Evolutionary conservation across 495 filamentous ascomycete species (phyloP).

Genomic region (Geopyxis carbonaria): DNA sequence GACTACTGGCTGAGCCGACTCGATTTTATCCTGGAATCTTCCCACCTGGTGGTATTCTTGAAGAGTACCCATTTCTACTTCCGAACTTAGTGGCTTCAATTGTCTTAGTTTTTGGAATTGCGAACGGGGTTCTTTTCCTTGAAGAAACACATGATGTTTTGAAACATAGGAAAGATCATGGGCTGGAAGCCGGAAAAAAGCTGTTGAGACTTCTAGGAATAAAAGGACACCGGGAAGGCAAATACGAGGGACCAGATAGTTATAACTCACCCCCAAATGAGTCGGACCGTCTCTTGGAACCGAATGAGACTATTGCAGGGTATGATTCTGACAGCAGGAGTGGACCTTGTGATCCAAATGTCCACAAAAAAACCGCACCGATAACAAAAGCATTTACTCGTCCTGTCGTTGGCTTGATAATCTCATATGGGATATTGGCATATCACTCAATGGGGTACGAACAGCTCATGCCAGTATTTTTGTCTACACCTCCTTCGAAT

Average conservation of each 20-base stretch:
- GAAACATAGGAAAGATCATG: conserved; percentile 56
- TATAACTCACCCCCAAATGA: conserved; percentile 28
- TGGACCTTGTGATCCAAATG: too few relatives aligned
- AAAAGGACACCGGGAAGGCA: conserved; percentile 35
- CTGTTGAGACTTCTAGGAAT: conserved; percentile 37
- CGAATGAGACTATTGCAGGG: conserved; percentile 13
- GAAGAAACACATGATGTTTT: conserved; percentile 88
- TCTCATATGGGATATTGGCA: conserved; percentile 81
- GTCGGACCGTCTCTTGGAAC: conserved; percentile 29
- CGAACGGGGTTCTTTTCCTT: conserved; percentile 73
- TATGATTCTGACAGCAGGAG: too few relatives aligned
- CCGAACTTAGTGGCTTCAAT: conserved; percentile 81
- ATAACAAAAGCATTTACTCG: conserved; percentile 40
- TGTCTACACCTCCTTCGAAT: conserved; percentile 51
- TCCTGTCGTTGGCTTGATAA: conserved; percentile 66
- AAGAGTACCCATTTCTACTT: conserved; percentile 74
- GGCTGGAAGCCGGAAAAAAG: conserved; percentile 60
- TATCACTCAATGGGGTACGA: conserved; percentile 94
- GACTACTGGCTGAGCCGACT: conserved; percentile 72
- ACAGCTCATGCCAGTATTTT: conserved; percentile 77
- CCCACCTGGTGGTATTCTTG: conserved; percentile 54
- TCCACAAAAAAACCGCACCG: background rate
- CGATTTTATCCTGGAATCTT: conserved; percentile 66
- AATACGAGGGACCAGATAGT: conserved; percentile 25
- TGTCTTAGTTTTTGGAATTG: conserved; percentile 59